Conservation (phyloP, 2,329 filamentous ascomycete species). For the Pestalotiopsis sp. region DNA sequence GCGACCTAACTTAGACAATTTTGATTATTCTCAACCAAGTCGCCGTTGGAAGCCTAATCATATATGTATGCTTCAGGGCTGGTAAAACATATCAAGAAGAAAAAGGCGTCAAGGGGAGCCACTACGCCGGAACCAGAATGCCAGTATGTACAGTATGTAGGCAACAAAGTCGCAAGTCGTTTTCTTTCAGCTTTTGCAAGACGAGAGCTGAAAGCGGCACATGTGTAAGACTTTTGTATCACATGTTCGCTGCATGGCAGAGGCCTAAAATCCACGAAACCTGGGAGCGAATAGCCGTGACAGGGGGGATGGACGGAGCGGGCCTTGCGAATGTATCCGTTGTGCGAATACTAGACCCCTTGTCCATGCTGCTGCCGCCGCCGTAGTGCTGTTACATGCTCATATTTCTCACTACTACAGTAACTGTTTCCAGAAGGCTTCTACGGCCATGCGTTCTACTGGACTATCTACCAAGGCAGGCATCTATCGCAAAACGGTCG, state of each 20-base stretch:
- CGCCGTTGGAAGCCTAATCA: no score
- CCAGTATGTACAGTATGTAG: not conserved
- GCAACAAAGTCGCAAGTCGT: not conserved
- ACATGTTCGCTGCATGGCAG: not conserved
- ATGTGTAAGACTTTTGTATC: not conserved
- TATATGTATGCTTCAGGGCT: no score
- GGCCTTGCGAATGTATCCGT: not conserved
- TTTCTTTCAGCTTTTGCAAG: not conserved
- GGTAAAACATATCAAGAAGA: no score
- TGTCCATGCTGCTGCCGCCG: not conserved
- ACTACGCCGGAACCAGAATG: no score
- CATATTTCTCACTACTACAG: no score
- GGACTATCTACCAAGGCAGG: not conserved
- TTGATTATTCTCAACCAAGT: no score
- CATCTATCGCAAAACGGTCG: not conserved
- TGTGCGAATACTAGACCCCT: not conserved
- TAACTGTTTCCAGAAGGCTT: not conserved
- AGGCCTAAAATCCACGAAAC: not conserved
- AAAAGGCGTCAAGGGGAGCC: no score
- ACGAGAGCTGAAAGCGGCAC: not conserved
- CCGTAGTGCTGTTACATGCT: not conserved
- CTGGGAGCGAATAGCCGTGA: not conserved
- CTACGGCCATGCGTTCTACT: not conserved
- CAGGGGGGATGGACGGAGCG: not conserved
- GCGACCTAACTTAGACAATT: no score